phyloP scores from a whole-genome alignment of 805 yeast species.

The Candida palmyrensis region DNA sequence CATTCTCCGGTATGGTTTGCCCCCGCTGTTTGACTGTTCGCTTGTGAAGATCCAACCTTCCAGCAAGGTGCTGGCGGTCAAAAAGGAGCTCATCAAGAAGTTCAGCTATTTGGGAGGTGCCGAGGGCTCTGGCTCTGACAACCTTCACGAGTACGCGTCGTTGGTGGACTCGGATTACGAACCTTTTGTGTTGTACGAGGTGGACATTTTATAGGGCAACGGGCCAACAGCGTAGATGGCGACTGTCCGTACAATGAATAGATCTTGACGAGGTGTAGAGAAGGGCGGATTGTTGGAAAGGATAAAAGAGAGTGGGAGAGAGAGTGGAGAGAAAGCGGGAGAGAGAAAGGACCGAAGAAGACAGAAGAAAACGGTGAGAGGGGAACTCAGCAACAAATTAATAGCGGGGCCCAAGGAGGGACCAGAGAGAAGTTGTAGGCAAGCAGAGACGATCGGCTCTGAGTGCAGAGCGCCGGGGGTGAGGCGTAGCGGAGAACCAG shows the following conservation, averaged over 20 bases:
- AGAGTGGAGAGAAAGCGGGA: neutral
- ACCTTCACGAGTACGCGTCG: slow-evolving; percentile 82
- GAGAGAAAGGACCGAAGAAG: neutral
- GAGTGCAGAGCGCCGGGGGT: too few species aligned
- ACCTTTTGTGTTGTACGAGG: slow-evolving; percentile 83
- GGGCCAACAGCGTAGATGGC: too few species aligned
- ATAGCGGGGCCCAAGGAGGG: too few species aligned
- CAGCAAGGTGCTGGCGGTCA: slow-evolving; percentile 45
- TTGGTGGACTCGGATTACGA: slow-evolving; percentile 93
- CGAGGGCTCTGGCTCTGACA: slow-evolving; percentile 57
- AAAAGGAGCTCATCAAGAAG: slow-evolving; percentile 61
- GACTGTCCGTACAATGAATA: too few species aligned
- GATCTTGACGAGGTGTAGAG: too few species aligned
- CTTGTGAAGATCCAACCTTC: slow-evolving; percentile 40
- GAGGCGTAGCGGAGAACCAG: too few species aligned
- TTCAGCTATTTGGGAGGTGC: slow-evolving; percentile 94
- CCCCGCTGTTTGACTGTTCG: slow-evolving; percentile 74
- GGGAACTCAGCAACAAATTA: too few species aligned
- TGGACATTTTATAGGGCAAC: slow-evolving; percentile 25
- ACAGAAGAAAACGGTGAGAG: too few species aligned
- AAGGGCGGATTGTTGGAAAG: too few species aligned
- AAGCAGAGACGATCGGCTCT: too few species aligned
- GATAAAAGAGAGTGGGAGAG: too few species aligned
- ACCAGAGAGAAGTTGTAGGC: too few species aligned
- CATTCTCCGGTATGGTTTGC: slow-evolving; percentile 93